Conservation (phyloP, 176 grass and related monocot species). For the Alloteropsis semialata region DNA sequence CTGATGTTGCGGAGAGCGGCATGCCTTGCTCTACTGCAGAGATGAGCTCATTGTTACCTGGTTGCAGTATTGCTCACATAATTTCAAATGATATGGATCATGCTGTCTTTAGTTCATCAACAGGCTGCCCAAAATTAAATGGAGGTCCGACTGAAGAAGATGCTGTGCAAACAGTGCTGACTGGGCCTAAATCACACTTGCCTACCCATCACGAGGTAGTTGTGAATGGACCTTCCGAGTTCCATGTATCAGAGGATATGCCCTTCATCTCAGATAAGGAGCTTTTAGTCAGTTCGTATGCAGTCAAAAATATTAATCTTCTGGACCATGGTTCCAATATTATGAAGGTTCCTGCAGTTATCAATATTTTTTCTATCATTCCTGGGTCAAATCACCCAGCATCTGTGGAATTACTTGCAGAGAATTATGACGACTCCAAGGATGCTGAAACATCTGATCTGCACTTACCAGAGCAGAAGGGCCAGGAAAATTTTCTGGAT, state of each 20-base stretch:
- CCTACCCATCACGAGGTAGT: not conserved
- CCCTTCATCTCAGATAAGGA: not conserved
- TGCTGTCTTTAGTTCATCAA: not conserved
- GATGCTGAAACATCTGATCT: not conserved
- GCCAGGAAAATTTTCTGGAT: not conserved
- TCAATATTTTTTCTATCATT: not conserved
- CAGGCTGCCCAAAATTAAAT: not conserved
- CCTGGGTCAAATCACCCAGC: slow-evolving; percentile 1
- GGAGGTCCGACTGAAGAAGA: not conserved
- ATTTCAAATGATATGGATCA: not conserved
- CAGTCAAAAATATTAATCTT: not conserved
- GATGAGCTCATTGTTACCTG: not conserved
- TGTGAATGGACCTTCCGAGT: not conserved
- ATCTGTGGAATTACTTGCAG: not conserved
- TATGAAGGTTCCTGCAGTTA: not conserved
- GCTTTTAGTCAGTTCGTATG: not conserved
- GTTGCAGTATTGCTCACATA: not conserved
- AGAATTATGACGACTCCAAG: not conserved
- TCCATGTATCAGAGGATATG: not conserved
- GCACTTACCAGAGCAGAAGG: not conserved
- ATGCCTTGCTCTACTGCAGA: not conserved
- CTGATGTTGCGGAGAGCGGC: not conserved
- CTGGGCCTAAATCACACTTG: not conserved
- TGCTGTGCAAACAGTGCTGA: not conserved
- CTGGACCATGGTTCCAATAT: not conserved